These are phyloP conservation scores for Saccharomycopsis lassenensis DNA, from an alignment of 805 yeast genomes.

Conservation along the genomic window DNA sequence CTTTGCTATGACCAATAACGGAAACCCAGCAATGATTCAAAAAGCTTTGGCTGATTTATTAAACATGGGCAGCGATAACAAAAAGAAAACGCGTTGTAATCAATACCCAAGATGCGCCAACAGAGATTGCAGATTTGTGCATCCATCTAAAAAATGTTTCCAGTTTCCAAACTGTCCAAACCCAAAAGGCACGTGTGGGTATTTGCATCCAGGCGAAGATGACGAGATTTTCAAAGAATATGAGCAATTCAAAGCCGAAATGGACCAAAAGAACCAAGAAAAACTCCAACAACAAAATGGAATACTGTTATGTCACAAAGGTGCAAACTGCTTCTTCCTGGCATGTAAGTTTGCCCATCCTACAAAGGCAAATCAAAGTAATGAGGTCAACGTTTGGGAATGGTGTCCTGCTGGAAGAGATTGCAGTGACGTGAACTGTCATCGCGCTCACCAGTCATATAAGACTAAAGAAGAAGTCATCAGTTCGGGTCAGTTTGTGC, in stretches of 20 bases:
- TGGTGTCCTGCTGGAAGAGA: constrained; percentile 55
- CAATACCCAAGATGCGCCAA: constrained; percentile 60
- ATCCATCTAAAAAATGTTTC: constrained; percentile 69
- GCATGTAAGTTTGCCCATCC: constrained; percentile 88
- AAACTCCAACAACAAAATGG: constrained; percentile 32
- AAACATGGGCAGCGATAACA: constrained; percentile 30
- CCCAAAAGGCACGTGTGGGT: constrained; percentile 73
- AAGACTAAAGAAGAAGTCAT: constrained; percentile 31
- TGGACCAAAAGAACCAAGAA: constrained; percentile 30
- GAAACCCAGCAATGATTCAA: constrained; percentile 26
- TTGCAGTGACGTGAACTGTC: constrained; percentile 54
- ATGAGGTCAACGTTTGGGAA: constrained; percentile 52
- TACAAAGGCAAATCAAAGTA: constrained; percentile 70
- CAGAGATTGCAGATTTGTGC: constrained; percentile 62
- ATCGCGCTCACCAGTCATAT: constrained; percentile 72
- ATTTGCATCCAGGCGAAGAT: constrained; percentile 79
- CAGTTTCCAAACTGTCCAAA: constrained; percentile 71
- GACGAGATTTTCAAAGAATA: constrained; percentile 57
- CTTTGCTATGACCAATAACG: too few relatives aligned
- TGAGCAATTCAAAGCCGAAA: constrained; percentile 49
- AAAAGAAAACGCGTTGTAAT: constrained; percentile 54
- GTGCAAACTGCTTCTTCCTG: constrained; percentile 62
- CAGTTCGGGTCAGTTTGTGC: too few relatives aligned
- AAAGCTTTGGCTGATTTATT: constrained; percentile 29
- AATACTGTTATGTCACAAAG: constrained; percentile 64